These are phyloP conservation scores for Colletotrichum cuscutae DNA, from an alignment of 2,329 filamentous ascomycete species.

Conservation along the genomic window DNA sequence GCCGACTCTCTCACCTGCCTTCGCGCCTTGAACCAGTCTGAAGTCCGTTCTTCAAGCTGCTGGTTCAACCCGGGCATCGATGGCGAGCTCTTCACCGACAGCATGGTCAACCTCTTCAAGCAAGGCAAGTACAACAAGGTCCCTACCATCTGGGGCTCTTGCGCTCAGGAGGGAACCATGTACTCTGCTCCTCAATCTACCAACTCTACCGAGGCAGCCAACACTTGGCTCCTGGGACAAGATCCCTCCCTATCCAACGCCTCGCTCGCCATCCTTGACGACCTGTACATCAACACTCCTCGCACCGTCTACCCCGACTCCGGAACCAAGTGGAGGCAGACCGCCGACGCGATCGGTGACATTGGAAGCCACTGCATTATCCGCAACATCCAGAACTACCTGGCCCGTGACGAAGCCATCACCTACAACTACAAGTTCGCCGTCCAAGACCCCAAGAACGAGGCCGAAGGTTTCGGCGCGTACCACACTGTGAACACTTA, in stretches of 20 bases:
- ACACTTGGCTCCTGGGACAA: slow-evolving; percentile 46
- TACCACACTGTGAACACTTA: slow-evolving; percentile 74
- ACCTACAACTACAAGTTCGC: slow-evolving; percentile 78
- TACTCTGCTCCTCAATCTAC: slow-evolving; percentile 44
- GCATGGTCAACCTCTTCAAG: slow-evolving; percentile 59
- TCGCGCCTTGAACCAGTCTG: slow-evolving; percentile 35
- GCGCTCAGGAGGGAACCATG: slow-evolving; percentile 50
- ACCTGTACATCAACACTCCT: slow-evolving; percentile 49
- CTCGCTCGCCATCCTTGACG: slow-evolving; percentile 45
- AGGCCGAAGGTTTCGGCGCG: slow-evolving; percentile 68
- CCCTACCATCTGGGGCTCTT: slow-evolving; percentile 59
- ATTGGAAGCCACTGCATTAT: slow-evolving; percentile 49
- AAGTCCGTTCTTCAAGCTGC: slow-evolving; percentile 38
- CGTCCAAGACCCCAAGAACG: slow-evolving; percentile 67
- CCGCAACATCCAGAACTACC: slow-evolving; percentile 42
- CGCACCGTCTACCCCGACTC: slow-evolving; percentile 42
- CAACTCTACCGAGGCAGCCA: slow-evolving; percentile 45
- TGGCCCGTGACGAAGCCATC: slow-evolving; percentile 45
- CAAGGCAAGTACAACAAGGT: slow-evolving; percentile 63
- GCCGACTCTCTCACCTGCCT: slow-evolving; percentile 38
- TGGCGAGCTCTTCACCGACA: slow-evolving; percentile 59
- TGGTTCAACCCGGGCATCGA: slow-evolving; percentile 58
- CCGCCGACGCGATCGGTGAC: slow-evolving; percentile 48
- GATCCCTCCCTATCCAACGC: slow-evolving; percentile 46
- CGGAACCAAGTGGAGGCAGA: slow-evolving; percentile 51